These are phyloP conservation scores for Metschnikowia anglica DNA, from an alignment of 805 yeast genomes.

Conservation along the genomic window DNA sequence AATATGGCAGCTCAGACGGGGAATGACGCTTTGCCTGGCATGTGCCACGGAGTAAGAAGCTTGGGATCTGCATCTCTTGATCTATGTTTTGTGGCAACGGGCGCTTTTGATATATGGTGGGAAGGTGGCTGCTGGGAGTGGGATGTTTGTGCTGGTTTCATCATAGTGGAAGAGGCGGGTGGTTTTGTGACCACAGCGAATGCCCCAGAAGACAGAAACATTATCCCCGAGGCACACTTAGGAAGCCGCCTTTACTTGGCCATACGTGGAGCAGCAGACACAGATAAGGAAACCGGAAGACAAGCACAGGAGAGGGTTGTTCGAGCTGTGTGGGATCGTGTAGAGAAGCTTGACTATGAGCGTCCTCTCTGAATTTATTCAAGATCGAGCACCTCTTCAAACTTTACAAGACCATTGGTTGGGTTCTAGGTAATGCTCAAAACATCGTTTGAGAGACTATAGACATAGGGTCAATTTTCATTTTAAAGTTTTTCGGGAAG, in stretches of 20 bases:
- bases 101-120: constrained; percentile 20
- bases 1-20: constrained; percentile 17
- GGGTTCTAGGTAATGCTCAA: too few relatives aligned
- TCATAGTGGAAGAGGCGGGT: constrained; percentile 18
- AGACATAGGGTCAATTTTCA: too few relatives aligned
- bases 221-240: constrained; percentile 9
- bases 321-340: constrained; percentile 17
- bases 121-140: constrained; percentile 23
- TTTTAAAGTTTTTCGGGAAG: too few relatives aligned
- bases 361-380: background rate
- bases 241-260: constrained; percentile 19
- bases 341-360: constrained; percentile 10
- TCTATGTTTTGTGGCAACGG: constrained; percentile 19
- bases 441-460: too few relatives aligned
- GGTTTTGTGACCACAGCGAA: constrained; percentile 17
- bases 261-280: constrained; percentile 10
- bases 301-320: background rate
- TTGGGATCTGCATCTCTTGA: constrained; percentile 18
- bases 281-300: constrained; percentile 2
- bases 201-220: constrained; percentile 7
- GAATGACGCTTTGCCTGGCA: constrained; percentile 4
- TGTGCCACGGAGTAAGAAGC: constrained; percentile 19
- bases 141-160: constrained; percentile 20
- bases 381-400: background rate
- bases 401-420: too few relatives aligned